Evolutionary conservation across 768 basidiomycete species (phyloP), one percentile per base, ranked within the genome.

Genomic region (Pulveroboletus sp.): DNA sequence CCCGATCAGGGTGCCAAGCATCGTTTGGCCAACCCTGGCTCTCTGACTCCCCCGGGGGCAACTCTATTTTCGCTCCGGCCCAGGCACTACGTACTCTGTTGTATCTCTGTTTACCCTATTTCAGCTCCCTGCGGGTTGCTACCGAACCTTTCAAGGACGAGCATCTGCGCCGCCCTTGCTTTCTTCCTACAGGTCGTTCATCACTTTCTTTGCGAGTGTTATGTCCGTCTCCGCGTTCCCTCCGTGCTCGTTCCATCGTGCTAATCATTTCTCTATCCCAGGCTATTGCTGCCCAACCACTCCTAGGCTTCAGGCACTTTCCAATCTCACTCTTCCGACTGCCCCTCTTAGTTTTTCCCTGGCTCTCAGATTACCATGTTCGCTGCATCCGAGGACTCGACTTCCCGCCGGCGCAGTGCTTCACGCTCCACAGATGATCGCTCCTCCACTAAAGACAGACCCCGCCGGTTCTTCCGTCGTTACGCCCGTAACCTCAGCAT

Each of bases 351-450:
- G 32, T 37, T 33, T 33, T 46, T 21, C 14, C 24, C 36, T 38
- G 3, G 3, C 44, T 17, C 28, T 18, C 48, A 60, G 55, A 39
- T 48, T 11, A 39, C 44, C 39, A 65, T 65, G 63, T 52, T 62
- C n/a, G 11, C 47, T 14, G 9, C 24, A 1, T 32, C 32, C 3
- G 39, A 21, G 6, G 26, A n/a, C 32, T 14, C 51, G 11, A 39
- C 32, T 14, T 37, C 43, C 3, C 50, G 52, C 47, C 49, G 48
- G 18, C 58, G 56, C 45, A 62, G 46, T 8, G 52, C 45, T 26
- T 65, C 60, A 32, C 53, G 43, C 32, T 56, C 63, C 17, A 48
- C 49, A 2, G 54, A 63, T 28, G 62, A 66, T 30, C 46, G 39
- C 0, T 45, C 51, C 17, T 46, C 48, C 12, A 38, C 28, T 39